Evolutionary conservation across 2,329 filamentous ascomycete genomes (phyloP), one percentile per base, ranked within the genome.

Genomic region (Xylaria sp.): DNA sequence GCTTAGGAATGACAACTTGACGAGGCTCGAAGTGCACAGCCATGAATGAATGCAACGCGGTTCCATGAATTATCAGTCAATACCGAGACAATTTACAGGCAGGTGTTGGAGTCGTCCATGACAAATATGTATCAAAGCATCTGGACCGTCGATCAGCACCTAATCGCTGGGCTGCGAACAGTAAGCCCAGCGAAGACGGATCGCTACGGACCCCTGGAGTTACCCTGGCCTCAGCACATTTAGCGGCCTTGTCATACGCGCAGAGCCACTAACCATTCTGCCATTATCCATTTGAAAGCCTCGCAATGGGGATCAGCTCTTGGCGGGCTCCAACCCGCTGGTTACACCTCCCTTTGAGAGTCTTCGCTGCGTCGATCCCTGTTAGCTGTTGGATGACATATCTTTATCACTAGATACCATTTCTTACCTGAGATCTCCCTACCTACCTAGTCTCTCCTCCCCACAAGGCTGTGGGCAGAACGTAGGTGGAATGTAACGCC

Each of bases 171-270:
- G 26, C 55, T 54, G 48, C 52, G 56, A 58, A 56, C 52, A 56
- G 55, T 58, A 60, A 60, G 58, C 58, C 20, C 39, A 50, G 51
- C 47, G 52, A 38, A 52, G 48, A 58, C 56, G 49, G 45, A 52
- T 29, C 21, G 44, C 58, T 46, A 40, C 49, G 52, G 54, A 58
- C 52, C 58, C 58, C 52, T 53, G 49, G 52, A 53, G 49, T 55
- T 44, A 52, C 50, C 53, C 52, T 49, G 56, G 20, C 39, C 52
- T 51, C 29, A 34, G 29, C 9, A 34, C 4, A 13, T 34, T 34
- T 34, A 34, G 29, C 29, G 29, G 16, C 29, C 5, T 34, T 34
- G 8, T 34, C 29, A 13, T n/a, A n/a, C 29, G 29, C 5, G 16
- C 29, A 11, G 6, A 34, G 29, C 29, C 29, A 34, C 29, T 34